Base-by-base conservation (phyloP, 2,329 filamentous ascomycete species). In the Cercospora sp. region DNA sequence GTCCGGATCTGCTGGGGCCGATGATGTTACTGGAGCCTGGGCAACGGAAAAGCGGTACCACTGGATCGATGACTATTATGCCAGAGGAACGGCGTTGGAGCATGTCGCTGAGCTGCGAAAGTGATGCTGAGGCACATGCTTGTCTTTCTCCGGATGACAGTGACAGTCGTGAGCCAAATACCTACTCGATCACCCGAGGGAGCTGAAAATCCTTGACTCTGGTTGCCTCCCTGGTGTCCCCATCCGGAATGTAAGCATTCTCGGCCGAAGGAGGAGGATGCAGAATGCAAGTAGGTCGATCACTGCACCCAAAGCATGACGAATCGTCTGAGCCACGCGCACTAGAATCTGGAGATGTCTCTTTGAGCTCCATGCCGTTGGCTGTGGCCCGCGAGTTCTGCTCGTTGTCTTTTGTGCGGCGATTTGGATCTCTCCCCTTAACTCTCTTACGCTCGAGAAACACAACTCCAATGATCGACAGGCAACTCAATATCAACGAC, bases 61-160 rank as follows among this genome's bases (percentile, higher is more conserved):
- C 32, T 68, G 66, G 66, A 68, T 65, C 21, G 66, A 68, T 30
- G 49, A 30, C 6, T 68, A 68, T 55, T 55, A 65, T 49, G 66
- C 66, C 13, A 51, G 37, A 7, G 55, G 49, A 13, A 62, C 43
- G n/a, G 66, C 61, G 5, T 13, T 30, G 40, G 10, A 51, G 13
- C 28, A 32, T 7, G 40, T 63, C 9, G 61, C 28, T 63, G 28
- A 3, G 12, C 10, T 62, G 40, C 60, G 40, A 3, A 62, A 21
- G 18, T 53, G 26, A 28, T 32, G 13, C 18, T n/a, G 26, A 32
- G 53, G 26, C 9, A 2, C 3, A 24, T 6, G 10, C 18, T 26
- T 13, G 21, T 51, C 18, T 12, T 24, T 26, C 12, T 13, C 45
- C 37, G 13, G 13, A 40, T 9, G 12, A 5, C 9, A 26, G 4